Percentiles rank a stretch among this genome's conserved stretches.
Evolutionary conservation across 1,284 basidiomycete species (phyloP).

Genomic region (Amylostereum areolatum): DNA sequence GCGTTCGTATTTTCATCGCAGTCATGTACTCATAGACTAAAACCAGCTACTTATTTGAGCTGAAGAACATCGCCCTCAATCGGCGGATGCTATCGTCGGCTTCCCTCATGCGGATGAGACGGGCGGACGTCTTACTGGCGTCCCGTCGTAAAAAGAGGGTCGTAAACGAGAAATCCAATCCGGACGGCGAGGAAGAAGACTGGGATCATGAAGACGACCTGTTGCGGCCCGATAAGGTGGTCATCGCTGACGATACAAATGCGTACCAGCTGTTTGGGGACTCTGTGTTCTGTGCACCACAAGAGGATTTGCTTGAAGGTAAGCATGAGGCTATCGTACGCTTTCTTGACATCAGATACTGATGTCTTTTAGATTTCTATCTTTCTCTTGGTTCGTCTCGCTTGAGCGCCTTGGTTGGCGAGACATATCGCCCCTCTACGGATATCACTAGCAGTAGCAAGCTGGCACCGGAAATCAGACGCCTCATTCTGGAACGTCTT

Average conservation of each 20-base stretch:
- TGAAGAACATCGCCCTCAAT: slow-evolving; percentile 83
- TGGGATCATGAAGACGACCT: slow-evolving; percentile 65
- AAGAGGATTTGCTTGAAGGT: slow-evolving; percentile 85
- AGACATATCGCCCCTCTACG: slow-evolving; percentile 61
- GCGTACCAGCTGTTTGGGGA: slow-evolving; percentile 74
- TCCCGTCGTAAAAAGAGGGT: slow-evolving; percentile 45
- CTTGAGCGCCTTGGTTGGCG: slow-evolving; percentile 68
- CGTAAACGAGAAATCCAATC: slow-evolving; percentile 20
- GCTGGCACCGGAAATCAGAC: slow-evolving; percentile 43
- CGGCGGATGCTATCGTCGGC: slow-evolving; percentile 49
- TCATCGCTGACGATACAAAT: slow-evolving; percentile 79
- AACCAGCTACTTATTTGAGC: slow-evolving; percentile 71
- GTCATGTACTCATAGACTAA: background rate
- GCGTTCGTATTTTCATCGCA: slow-evolving; percentile 1
- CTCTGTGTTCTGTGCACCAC: slow-evolving; percentile 77
- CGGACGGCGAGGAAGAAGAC: slow-evolving; percentile 48
- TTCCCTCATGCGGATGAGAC: slow-evolving; percentile 63
- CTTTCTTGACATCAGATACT: background rate
- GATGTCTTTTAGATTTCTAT: slow-evolving; percentile 52
- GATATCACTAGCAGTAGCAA: slow-evolving; percentile 44
- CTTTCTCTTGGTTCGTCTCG: slow-evolving; percentile 58
- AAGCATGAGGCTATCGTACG: slow-evolving; percentile 9
- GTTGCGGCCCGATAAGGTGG: slow-evolving; percentile 54
- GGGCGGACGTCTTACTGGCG: slow-evolving; percentile 68
- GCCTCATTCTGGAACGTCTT: slow-evolving; percentile 79